Conservation (phyloP, 2,329 filamentous ascomycete species). For the Fusarium udum region DNA sequence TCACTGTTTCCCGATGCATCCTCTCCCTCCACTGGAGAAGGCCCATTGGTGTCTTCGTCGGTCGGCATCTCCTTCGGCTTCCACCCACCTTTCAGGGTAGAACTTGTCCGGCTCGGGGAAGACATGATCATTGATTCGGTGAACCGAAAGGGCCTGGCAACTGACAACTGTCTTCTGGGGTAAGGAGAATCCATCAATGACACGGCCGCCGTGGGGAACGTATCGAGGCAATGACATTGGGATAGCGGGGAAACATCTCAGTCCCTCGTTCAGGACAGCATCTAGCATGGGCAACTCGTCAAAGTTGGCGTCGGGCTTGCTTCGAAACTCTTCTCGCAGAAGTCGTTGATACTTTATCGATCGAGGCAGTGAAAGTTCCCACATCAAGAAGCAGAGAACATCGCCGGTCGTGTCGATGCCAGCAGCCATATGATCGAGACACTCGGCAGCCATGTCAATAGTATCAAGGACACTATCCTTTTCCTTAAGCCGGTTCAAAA, state of each 20-base stretch:
- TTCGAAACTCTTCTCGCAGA: slow-evolving; percentile 62
- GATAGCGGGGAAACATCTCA: slow-evolving; percentile 71
- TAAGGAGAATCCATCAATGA: slow-evolving; percentile 64
- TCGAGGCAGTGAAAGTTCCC: slow-evolving; percentile 71
- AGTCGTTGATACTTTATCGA: slow-evolving; percentile 61
- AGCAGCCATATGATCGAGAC: slow-evolving; percentile 76
- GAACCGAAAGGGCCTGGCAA: slow-evolving; percentile 69
- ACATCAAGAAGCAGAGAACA: slow-evolving; percentile 75
- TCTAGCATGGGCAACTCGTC: slow-evolving; percentile 69
- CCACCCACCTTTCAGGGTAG: slow-evolving; percentile 85
- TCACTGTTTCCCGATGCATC: slow-evolving; percentile 74
- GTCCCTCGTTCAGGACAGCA: slow-evolving; percentile 69
- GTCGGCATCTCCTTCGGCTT: slow-evolving; percentile 76
- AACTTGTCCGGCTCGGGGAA: slow-evolving; percentile 84
- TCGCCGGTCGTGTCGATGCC: slow-evolving; percentile 79
- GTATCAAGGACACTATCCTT: slow-evolving; percentile 58
- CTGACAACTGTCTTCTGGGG: slow-evolving; percentile 66
- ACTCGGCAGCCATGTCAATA: slow-evolving; percentile 71
- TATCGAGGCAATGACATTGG: slow-evolving; percentile 73
- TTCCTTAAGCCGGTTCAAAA: slow-evolving; percentile 67
- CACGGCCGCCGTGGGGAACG: slow-evolving; percentile 63
- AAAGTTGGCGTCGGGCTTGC: slow-evolving; percentile 51
- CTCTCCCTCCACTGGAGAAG: slow-evolving; percentile 71
- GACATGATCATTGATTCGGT: slow-evolving; percentile 68
- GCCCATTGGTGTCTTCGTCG: slow-evolving; percentile 70